Percentiles rank a stretch among this genome's conserved stretches.
Evolutionary conservation across 2,329 filamentous ascomycete genomes (phyloP).

Genomic region (Teratosphaeria gauchensis): DNA sequence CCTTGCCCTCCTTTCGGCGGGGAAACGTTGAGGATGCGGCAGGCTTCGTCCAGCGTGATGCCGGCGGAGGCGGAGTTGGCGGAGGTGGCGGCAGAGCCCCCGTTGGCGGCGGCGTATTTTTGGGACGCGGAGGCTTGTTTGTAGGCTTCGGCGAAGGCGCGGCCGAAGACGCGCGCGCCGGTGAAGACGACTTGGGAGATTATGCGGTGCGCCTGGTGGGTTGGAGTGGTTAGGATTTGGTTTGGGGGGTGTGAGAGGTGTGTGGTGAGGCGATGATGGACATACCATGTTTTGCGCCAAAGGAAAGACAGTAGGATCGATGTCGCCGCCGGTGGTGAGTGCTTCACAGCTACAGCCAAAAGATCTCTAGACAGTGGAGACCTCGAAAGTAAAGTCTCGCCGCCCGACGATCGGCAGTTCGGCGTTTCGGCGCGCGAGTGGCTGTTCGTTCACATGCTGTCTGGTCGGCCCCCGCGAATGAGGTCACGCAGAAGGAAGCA

Average conservation of each 20-base stretch:
- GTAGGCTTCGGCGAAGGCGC: constrained; percentile 89
- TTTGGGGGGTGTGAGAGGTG: neutral
- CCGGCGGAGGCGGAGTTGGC: constrained; percentile 55
- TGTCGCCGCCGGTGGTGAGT: neutral
- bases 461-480: neutral
- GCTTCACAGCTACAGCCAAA: neutral
- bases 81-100: constrained; percentile 25
- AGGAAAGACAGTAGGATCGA: neutral
- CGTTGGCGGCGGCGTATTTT: constrained; percentile 22
- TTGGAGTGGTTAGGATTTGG: neutral
- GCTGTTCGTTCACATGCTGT: neutral
- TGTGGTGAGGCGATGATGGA: neutral
- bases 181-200: constrained; percentile 88
- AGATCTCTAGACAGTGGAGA: neutral
- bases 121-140: constrained; percentile 79
- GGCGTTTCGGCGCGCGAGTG: neutral
- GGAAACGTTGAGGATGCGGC: constrained; percentile 92
- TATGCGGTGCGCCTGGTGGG: constrained; percentile 70
- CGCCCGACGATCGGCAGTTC: neutral
- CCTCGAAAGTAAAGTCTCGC: neutral
- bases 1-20: constrained; percentile 69
- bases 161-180: constrained; percentile 82
- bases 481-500: neutral
- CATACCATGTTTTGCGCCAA: neutral
- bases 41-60: constrained; percentile 91